These are phyloP conservation scores for Thuja plicata DNA, from an alignment of 83 land plant genomes.

Conservation along the genomic window DNA sequence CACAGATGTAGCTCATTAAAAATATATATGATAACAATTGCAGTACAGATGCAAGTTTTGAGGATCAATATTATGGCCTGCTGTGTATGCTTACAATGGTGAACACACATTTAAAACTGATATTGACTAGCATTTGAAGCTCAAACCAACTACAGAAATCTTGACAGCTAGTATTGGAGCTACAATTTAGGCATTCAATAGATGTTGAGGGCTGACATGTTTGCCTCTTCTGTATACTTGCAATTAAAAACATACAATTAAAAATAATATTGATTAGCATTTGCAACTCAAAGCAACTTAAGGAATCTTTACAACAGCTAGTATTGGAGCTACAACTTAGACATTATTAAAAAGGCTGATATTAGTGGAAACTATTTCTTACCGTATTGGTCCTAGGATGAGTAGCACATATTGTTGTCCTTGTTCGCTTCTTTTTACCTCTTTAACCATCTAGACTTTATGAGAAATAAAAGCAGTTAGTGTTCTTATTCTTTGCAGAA, in stretches of 20 bases:
- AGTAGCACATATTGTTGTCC: not conserved
- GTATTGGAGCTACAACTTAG: not conserved
- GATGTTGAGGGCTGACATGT: not conserved
- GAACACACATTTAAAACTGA: not conserved
- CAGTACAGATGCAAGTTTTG: not conserved
- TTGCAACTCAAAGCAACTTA: not conserved
- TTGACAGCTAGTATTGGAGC: too few relatives aligned
- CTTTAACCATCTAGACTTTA: not conserved
- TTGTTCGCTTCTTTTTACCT: not conserved
- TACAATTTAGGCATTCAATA: not conserved
- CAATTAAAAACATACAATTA: not conserved
- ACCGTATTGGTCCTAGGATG: not conserved
- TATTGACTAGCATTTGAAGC: not conserved
- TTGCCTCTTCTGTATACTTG: constrained; percentile 5
- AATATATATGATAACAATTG: not conserved
- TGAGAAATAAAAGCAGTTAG: not conserved
- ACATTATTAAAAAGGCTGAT: not conserved
- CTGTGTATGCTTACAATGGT: too few relatives aligned
- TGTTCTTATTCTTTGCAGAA: constrained; percentile 48
- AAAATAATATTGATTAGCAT: not conserved
- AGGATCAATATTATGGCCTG: too few relatives aligned
- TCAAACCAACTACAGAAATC: too few relatives aligned
- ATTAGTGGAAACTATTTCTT: not conserved
- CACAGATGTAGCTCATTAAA: not conserved
- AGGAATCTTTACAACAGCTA: not conserved